A percentile compares a stretch with the other conserved stretches of the same genome.
phyloP scores from a whole-genome alignment of 169 alveolate genomes.

The Eimeria tenella region DNA sequence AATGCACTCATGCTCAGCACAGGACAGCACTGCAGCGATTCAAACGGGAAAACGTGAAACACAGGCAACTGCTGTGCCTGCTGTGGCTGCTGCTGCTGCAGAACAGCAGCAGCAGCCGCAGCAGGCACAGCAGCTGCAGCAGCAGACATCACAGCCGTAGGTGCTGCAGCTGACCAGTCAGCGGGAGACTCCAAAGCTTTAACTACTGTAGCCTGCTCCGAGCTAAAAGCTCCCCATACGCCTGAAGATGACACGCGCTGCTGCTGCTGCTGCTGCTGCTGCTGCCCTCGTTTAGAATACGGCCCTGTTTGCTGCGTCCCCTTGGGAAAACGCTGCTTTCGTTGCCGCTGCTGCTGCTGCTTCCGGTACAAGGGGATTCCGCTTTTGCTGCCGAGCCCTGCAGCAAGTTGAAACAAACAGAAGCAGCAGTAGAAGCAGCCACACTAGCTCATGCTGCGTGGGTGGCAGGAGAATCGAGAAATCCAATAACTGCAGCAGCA shows the following conservation, averaged over 20 bases:
- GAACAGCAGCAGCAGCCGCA: not conserved
- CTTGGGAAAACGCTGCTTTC: slow-evolving; percentile 31
- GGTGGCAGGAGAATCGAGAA: not conserved
- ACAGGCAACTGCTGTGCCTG: not conserved
- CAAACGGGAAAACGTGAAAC: not conserved
- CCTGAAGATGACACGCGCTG: slow-evolving; percentile 11
- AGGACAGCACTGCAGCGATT: not conserved
- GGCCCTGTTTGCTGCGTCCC: not conserved
- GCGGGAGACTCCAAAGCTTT: not conserved
- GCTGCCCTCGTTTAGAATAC: not conserved
- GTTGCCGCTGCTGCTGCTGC: not conserved
- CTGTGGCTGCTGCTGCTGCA: not conserved
- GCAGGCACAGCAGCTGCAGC: slow-evolving; percentile 34
- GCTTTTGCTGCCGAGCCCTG: slow-evolving; percentile 49
- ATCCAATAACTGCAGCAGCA: not conserved
- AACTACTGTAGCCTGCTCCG: not conserved
- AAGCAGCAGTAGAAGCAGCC: slow-evolving; percentile 3
- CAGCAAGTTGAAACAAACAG: not conserved
- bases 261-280: slow-evolving; percentile 73
- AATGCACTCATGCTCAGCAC: not conserved
- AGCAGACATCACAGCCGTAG: slow-evolving; percentile 22
- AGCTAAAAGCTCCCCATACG: slow-evolving; percentile 50
- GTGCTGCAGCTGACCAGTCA: slow-evolving; percentile 7
- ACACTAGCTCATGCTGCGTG: not conserved
- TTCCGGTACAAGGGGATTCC: slow-evolving; percentile 64